phyloP scores from a whole-genome alignment of 805 yeast genomes.

The Tetrapisispora iriomotensis region DNA sequence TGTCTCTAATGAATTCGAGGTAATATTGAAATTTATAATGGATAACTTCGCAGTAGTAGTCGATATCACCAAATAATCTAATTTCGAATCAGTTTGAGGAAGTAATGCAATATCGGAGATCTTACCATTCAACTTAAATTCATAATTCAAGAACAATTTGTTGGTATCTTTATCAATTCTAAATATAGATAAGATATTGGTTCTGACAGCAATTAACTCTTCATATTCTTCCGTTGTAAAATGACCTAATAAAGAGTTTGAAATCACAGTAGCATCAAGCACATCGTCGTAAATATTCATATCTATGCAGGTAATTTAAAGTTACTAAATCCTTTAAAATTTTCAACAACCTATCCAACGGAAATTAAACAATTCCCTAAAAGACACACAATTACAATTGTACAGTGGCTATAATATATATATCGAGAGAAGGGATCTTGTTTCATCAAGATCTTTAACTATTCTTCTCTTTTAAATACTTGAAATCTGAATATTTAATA shows the following conservation, averaged over 20 bases:
- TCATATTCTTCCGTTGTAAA: slow-evolving; percentile 32
- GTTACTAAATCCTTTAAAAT: not conserved
- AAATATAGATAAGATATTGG: slow-evolving; percentile 44
- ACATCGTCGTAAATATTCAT: slow-evolving; percentile 80
- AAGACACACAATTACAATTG: too few relatives aligned
- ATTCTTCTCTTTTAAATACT: too few relatives aligned
- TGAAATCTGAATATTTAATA: too few relatives aligned
- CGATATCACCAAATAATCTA: slow-evolving; percentile 55
- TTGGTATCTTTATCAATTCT: slow-evolving; percentile 13
- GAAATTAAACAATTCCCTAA: too few relatives aligned
- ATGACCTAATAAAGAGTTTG: slow-evolving; percentile 47
- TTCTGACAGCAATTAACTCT: slow-evolving; percentile 61
- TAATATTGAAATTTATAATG: slow-evolving; percentile 58
- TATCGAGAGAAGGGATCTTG: too few relatives aligned
- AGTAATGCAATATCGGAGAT: slow-evolving; percentile 49
- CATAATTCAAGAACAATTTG: slow-evolving; percentile 38
- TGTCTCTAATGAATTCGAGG: slow-evolving; percentile 48
- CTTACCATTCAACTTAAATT: slow-evolving; percentile 61
- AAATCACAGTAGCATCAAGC: slow-evolving; percentile 63
- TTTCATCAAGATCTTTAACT: too few relatives aligned
- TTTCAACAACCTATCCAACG: too few relatives aligned
- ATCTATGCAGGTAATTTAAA: too few relatives aligned
- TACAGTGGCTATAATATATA: too few relatives aligned
- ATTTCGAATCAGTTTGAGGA: slow-evolving; percentile 37
- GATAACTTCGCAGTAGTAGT: slow-evolving; percentile 74